Conservation (phyloP, 176 grass and related monocot species). For the Saccharum spontaneum region DNA sequence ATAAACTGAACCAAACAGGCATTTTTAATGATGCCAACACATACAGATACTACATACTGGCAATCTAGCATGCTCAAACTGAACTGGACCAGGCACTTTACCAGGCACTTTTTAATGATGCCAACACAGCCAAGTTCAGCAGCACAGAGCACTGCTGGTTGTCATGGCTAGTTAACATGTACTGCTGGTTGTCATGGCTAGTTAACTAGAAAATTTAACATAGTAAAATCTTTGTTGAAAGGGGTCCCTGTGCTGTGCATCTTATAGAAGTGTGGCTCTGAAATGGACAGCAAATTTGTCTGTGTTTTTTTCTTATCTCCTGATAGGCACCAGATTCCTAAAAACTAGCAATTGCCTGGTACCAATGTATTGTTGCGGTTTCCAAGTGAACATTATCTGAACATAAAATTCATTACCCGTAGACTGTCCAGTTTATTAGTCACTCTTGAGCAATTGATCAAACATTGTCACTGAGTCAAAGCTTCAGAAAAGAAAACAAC, state of each 20-base stretch:
- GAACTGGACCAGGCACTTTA: too few species aligned
- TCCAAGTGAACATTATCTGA: background rate
- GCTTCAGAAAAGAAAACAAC: background rate
- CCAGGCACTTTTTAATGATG: too few species aligned
- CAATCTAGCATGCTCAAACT: too few species aligned
- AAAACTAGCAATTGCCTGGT: background rate
- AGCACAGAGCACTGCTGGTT: too few species aligned
- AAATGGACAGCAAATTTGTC: too few species aligned
- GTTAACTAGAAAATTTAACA: background rate
- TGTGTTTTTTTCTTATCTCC: too few species aligned
- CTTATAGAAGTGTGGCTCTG: too few species aligned
- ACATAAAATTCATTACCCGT: background rate
- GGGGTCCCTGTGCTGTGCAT: background rate
- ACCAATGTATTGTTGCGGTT: background rate
- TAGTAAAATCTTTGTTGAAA: background rate
- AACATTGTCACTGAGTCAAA: background rate
- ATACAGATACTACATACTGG: too few species aligned
- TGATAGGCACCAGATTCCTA: background rate
- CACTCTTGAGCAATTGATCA: background rate
- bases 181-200: background rate
- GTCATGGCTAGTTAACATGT: conserved; percentile 4
- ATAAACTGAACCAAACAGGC: too few species aligned
- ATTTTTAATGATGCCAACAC: too few species aligned
- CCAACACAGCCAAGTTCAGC: too few species aligned
- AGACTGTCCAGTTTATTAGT: background rate